These are phyloP conservation scores for Cryptococcus sp. DNA, from an alignment of 1,284 basidiomycete genomes.

Conservation along the genomic window DNA sequence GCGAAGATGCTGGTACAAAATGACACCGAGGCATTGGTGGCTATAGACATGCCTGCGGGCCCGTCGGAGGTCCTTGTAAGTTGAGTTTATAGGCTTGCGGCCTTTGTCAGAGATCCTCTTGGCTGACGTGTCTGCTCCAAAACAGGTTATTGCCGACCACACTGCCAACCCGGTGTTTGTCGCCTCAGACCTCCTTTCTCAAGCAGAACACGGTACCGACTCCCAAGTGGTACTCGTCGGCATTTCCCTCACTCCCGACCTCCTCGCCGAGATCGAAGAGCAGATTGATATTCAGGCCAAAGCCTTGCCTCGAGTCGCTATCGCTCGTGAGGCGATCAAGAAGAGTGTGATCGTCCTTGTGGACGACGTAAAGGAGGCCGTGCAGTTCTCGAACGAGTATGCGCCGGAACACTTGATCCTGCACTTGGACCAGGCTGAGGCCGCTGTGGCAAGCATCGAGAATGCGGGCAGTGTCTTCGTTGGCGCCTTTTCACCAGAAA, in stretches of 20 bases:
- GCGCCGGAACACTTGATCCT: slow-evolving; percentile 96
- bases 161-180: slow-evolving; percentile 86
- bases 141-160: slow-evolving; percentile 86
- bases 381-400: slow-evolving; percentile 93
- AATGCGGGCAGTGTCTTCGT: slow-evolving; percentile 98
- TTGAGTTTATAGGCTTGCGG: slow-evolving; percentile 26
- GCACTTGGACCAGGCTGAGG: slow-evolving; percentile 72
- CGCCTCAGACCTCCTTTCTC: slow-evolving; percentile 92
- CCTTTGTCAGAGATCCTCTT: neutral
- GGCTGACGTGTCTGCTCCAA: neutral
- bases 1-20: slow-evolving; percentile 99
- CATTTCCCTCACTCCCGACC: slow-evolving; percentile 66
- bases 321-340: slow-evolving; percentile 84
- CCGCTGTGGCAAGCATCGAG: slow-evolving; percentile 67
- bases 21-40: slow-evolving; percentile 94
- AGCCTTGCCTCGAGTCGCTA: slow-evolving; percentile 82
- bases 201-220: slow-evolving; percentile 97
- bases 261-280: slow-evolving; percentile 72
- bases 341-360: slow-evolving; percentile 89
- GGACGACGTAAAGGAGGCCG: slow-evolving; percentile 68
- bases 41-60: slow-evolving; percentile 99
- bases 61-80: slow-evolving; percentile 93
- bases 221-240: slow-evolving; percentile 94
- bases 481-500: slow-evolving; percentile 90
- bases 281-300: slow-evolving; percentile 88